Conservation (phyloP, 495 filamentous ascomycete species). For the Diplogelasinospora grovesii region DNA sequence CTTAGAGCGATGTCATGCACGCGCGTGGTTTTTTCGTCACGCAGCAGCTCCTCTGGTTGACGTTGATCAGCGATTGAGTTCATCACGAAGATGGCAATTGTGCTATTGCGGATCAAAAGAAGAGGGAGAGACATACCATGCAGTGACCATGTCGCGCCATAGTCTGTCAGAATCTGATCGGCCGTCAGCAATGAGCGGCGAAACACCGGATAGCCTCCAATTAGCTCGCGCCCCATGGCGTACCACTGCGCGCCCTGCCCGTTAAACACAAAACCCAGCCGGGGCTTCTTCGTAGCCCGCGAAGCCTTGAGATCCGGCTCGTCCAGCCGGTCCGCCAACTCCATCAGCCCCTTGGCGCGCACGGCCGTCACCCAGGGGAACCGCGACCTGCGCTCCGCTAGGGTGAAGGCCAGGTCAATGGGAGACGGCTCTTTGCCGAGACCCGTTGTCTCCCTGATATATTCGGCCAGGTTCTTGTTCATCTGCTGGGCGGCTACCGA, state of each 20-base stretch:
- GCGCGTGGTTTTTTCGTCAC: neutral
- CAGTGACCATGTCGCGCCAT: constrained; percentile 2
- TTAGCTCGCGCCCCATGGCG: constrained; percentile 42
- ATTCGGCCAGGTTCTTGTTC: neutral
- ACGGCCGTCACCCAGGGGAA: neutral
- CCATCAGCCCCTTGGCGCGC: neutral
- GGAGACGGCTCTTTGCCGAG: neutral
- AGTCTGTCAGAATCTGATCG: neutral
- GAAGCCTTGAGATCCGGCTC: neutral
- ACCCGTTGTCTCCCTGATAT: neutral
- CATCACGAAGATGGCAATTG: neutral
- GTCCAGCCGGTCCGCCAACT: neutral
- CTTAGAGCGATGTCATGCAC: constrained; percentile 1
- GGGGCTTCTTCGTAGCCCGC: neutral
- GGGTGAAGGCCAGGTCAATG: neutral
- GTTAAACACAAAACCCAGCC: constrained; percentile 31
- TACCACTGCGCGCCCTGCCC: constrained; percentile 42
- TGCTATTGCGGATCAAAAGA: neutral
- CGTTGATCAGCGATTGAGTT: neutral
- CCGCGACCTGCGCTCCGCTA: neutral
- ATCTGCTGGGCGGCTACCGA: neutral
- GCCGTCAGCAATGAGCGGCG: neutral
- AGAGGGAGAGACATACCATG: neutral
- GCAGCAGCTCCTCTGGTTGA: neutral
- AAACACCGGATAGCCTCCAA: constrained; percentile 7